Percentiles rank a stretch among this genome's conserved stretches.
These are phyloP conservation scores for Elaeis guineensis DNA, from an alignment of 176 grass and related monocot species.

Conservation along the genomic window DNA sequence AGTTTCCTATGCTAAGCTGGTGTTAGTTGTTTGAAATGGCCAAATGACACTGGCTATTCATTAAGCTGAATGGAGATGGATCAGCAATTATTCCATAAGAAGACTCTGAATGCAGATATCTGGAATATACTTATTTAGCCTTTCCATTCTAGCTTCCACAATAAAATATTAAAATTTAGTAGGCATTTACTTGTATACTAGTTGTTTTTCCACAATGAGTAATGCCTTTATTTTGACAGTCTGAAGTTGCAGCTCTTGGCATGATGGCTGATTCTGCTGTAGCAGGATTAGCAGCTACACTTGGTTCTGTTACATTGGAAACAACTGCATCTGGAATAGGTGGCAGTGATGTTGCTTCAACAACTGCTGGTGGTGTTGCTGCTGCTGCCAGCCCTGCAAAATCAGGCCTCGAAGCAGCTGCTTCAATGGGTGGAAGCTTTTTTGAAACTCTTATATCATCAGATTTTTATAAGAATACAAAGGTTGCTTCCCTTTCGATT, in stretches of 20 bases:
- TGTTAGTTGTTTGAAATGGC: too few species aligned
- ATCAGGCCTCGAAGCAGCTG: conserved; percentile 12
- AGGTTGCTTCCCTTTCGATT: conserved; percentile 30
- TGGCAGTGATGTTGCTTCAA: conserved; percentile 24
- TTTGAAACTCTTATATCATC: conserved; percentile 86
- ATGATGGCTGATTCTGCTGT: conserved; percentile 24
- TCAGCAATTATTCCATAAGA: too few species aligned
- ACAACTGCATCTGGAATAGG: conserved; percentile 39
- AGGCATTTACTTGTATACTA: background rate
- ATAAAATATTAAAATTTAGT: background rate
- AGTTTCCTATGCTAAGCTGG: too few species aligned
- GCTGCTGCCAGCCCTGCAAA: conserved; percentile 38
- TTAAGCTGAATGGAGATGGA: too few species aligned
- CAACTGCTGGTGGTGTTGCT: background rate
- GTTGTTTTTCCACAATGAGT: background rate
- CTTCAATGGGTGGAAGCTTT: conserved; percentile 68
- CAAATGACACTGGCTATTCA: too few species aligned
- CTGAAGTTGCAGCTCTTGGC: conserved; percentile 46
- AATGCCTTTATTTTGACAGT: conserved; percentile 35
- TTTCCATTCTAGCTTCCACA: too few species aligned
- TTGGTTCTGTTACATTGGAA: conserved; percentile 56
- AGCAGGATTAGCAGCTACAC: conserved; percentile 29
- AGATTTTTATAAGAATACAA: conserved; percentile 97
- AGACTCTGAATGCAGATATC: too few species aligned
- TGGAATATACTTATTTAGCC: too few species aligned